A percentile compares a stretch with the other conserved stretches of the same genome.
Conservation (phyloP, 2,329 filamentous ascomycete species). For the Xylaria sp. region DNA sequence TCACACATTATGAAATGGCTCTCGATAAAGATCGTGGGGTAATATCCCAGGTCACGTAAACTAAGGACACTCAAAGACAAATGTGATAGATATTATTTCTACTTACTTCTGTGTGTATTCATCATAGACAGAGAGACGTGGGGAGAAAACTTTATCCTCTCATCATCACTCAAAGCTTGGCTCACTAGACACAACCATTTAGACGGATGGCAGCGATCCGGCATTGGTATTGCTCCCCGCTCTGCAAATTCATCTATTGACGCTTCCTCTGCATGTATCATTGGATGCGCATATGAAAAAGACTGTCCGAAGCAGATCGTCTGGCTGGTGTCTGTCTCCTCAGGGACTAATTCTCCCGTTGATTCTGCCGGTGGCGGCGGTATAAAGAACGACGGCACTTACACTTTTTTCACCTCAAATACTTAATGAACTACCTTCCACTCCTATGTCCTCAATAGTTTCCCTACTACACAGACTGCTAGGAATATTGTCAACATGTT, state of each 20-base stretch:
- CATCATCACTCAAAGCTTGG: not conserved
- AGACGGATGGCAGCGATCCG: conserved; percentile 25
- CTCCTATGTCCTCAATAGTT: too few relatives aligned
- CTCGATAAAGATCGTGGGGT: too few relatives aligned
- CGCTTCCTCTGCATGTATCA: conserved; percentile 9
- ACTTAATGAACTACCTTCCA: not conserved
- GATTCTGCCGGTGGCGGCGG: conserved; percentile 37
- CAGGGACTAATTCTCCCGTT: conserved; percentile 33
- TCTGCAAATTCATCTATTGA: conserved; percentile 21
- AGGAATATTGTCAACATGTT: conserved; percentile 25
- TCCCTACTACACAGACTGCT: not conserved
- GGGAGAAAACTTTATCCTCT: not conserved
- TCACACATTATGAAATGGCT: too few relatives aligned
- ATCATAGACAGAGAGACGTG: not conserved
- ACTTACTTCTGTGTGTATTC: not conserved
- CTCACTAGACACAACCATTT: too few relatives aligned
- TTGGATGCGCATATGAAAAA: conserved; percentile 19
- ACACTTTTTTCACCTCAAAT: not conserved
- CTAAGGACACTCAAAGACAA: too few relatives aligned
- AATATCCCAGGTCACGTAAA: too few relatives aligned
- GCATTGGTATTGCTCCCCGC: conserved; percentile 10
- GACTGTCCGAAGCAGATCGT: not conserved
- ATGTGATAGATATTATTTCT: not conserved
- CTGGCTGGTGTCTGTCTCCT: conserved; percentile 20
- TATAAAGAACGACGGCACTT: conserved; percentile 34